Evolutionary conservation across 495 filamentous ascomycete genomes (phyloP), one percentile per base, ranked within the genome.

Genomic region (Trichoderma parareesei): DNA sequence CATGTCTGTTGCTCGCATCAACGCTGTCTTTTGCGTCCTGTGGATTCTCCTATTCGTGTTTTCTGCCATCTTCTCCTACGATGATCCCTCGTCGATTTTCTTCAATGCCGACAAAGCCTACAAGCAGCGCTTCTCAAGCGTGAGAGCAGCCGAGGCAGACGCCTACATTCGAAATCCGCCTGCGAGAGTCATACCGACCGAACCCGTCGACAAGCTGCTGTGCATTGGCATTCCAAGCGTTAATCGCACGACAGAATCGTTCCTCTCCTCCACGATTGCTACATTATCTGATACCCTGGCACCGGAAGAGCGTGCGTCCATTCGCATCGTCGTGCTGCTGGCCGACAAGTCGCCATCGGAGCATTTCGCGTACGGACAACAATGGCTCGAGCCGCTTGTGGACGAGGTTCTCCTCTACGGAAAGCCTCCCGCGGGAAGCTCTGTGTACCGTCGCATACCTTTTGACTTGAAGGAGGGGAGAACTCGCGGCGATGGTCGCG

Each of bases 291-390:
- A 80, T 33, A 77, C 76, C 1, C 72, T 87, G 0, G 78, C 76
- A n/a, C 64, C 71, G 2, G 67, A 75, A 16, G 80, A 87, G 70
- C 76, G 83, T 35, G 65, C 69, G 6, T 67, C 72, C 11, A 72
- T 86, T 48, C 68, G 78, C 67, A 65, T 87, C 14, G 74, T 80
- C 18, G 73, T 82, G 4, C 76, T 87, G 53, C 78, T 86, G 61
- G 81, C 83, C 18, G 77, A 84, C 60, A 74, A 74, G 35, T 70
- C 81, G 55, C 79, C 81, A 11, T 63, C 64, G n/a, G 65, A 70
- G 27, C 85, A 87, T 68, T 78, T 79, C 9, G 77, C 79, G 61
- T 81, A 79, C 63, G 68, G 71, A 49, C 71, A 83, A 44, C 67
- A 75, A 1, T 85, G 84, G 84, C 76, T 85, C 5, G 38, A 64